phyloP scores from a whole-genome alignment of 768 basidiomycete genomes.

The Pleurotus pulmonarius region DNA sequence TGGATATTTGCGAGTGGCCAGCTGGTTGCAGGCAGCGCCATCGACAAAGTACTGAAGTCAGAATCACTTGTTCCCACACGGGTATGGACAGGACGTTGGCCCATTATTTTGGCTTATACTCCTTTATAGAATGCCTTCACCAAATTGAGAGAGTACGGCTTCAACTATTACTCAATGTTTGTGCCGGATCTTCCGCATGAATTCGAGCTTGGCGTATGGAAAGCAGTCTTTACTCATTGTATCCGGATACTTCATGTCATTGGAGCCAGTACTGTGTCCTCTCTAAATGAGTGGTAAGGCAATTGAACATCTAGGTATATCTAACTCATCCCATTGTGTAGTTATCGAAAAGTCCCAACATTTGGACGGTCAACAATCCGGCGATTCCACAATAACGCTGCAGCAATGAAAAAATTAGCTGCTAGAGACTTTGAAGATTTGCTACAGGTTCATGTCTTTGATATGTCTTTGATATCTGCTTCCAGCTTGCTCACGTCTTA shows the following conservation, averaged over 20 bases:
- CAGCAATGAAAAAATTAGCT: slow-evolving; percentile 29
- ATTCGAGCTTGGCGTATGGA: too few species aligned
- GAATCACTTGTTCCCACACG: slow-evolving; percentile 8
- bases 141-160: too few species aligned
- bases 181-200: too few species aligned
- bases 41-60: background rate
- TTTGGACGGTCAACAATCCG: slow-evolving; percentile 30
- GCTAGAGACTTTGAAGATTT: slow-evolving; percentile 39
- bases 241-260: slow-evolving; percentile 20
- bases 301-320: background rate
- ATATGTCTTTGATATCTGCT: background rate
- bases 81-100: too few species aligned
- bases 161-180: too few species aligned
- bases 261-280: slow-evolving; percentile 8
- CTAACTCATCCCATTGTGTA: background rate
- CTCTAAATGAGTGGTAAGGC: slow-evolving; percentile 18
- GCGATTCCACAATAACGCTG: slow-evolving; percentile 26
- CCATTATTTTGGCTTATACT: too few species aligned
- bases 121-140: too few species aligned
- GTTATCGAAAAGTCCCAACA: slow-evolving; percentile 22
- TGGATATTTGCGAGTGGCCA: slow-evolving; percentile 4
- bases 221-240: slow-evolving; percentile 29
- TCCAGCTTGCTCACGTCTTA: background rate
- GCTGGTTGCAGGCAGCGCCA: background rate
- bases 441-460: slow-evolving; percentile 25